phyloP scores from a whole-genome alignment of 2,329 filamentous ascomycete genomes.

The Phaeoacremonium minimum region DNA sequence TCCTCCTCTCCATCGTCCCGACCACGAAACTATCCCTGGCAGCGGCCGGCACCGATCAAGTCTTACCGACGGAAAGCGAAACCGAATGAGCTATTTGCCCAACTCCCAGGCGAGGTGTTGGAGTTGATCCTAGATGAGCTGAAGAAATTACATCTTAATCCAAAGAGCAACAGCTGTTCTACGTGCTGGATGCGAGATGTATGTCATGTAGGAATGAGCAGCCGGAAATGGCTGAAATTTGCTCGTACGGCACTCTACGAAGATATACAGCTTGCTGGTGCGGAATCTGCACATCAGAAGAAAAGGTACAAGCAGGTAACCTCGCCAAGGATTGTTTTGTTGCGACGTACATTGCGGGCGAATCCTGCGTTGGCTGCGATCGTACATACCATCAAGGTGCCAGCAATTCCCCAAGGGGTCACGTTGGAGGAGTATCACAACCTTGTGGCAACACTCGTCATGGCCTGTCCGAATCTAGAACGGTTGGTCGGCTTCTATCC shows the following conservation, averaged over 20 bases:
- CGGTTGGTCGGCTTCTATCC: constrained; percentile 50
- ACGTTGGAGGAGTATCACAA: constrained; percentile 48
- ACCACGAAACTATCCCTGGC: constrained; percentile 14
- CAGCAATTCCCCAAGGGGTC: constrained; percentile 33
- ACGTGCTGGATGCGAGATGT: constrained; percentile 64
- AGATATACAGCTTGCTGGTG: constrained; percentile 53
- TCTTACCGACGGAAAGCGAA: constrained; percentile 19
- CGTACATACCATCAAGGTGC: constrained; percentile 55
- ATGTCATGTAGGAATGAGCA: constrained; percentile 44
- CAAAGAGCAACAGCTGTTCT: constrained; percentile 48
- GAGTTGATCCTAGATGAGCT: constrained; percentile 51
- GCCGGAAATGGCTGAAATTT: constrained; percentile 46
- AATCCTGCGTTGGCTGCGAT: constrained; percentile 48
- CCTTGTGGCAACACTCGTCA: constrained; percentile 54
- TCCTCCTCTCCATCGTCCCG: constrained; percentile 4
- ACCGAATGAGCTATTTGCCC: constrained; percentile 49
- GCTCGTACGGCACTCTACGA: constrained; percentile 51
- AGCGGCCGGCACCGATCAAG: constrained; percentile 20
- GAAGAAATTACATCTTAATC: constrained; percentile 43
- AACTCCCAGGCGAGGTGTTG: constrained; percentile 54
- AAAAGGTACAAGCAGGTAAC: constrained; percentile 52
- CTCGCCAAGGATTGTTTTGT: constrained; percentile 48
- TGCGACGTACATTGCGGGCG: constrained; percentile 52
- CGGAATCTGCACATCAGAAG: constrained; percentile 50
- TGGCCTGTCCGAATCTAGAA: constrained; percentile 63